These are phyloP conservation scores for Populus deltoides DNA, from an alignment of 345 rosid genomes.

Conservation along the genomic window DNA sequence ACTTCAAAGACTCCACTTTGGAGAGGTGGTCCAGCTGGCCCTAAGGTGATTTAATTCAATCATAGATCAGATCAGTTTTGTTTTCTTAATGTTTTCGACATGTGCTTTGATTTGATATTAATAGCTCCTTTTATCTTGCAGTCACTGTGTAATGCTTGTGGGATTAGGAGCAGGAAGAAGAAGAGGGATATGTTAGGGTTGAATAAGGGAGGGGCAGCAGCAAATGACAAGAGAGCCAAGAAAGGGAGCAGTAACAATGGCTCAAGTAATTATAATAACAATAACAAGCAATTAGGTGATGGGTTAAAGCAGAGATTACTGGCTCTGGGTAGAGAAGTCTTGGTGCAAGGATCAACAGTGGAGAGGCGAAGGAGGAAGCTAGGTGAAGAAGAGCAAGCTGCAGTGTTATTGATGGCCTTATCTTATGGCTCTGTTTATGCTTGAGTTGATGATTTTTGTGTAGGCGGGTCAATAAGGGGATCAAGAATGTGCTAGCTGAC, in stretches of 20 bases:
- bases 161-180: constrained; percentile 93
- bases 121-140: constrained; percentile 21
- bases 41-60: constrained; percentile 50
- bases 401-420: constrained; percentile 81
- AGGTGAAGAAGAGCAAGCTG: constrained; percentile 94
- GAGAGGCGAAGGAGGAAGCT: constrained; percentile 56
- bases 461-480: not conserved
- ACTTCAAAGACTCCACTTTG: constrained; percentile 90
- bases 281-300: constrained; percentile 35
- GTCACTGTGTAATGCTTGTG: constrained; percentile 97
- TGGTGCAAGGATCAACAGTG: constrained; percentile 44
- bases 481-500: constrained; percentile 8
- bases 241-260: constrained; percentile 16
- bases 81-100: not conserved
- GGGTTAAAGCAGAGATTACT: constrained; percentile 61
- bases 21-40: constrained; percentile 99
- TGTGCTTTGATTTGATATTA: constrained; percentile 5
- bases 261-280: constrained; percentile 3
- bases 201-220: constrained; percentile 28
- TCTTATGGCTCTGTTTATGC: constrained; percentile 77
- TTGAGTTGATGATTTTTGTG: constrained; percentile 8
- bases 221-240: constrained; percentile 50
- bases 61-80: not conserved
- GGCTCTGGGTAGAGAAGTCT: constrained; percentile 59
- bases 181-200: constrained; percentile 51